phyloP scores from a whole-genome alignment of 2,329 filamentous ascomycete species.

The Neocatenulostroma microsporum region DNA sequence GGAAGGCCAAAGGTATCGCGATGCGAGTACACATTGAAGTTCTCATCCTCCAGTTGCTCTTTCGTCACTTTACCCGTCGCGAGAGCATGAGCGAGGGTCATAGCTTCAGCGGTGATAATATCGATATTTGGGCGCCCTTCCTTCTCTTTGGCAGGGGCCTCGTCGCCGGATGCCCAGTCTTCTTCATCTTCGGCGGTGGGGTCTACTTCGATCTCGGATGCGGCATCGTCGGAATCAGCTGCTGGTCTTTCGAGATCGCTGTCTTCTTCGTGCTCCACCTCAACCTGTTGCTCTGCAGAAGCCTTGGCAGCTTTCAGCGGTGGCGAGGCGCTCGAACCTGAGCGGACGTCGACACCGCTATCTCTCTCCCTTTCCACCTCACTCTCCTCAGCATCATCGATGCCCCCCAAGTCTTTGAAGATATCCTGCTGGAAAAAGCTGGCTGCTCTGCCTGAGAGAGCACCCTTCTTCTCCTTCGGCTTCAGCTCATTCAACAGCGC shows the following conservation, averaged over 20 bases:
- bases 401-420: conserved; percentile 66
- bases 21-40: conserved; percentile 87
- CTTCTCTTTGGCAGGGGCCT: conserved; percentile 44
- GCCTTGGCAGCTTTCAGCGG: conserved; percentile 17
- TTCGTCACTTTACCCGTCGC: conserved; percentile 76
- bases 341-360: conserved; percentile 33
- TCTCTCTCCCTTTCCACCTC: conserved; percentile 39
- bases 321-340: conserved; percentile 18
- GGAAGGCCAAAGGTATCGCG: conserved; percentile 86
- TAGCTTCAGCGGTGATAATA: conserved; percentile 98
- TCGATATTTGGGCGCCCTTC: conserved; percentile 70
- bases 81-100: conserved; percentile 90
- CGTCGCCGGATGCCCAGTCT: conserved; percentile 55
- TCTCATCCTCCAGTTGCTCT: conserved; percentile 76
- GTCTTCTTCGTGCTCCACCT: conserved; percentile 15
- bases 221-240: conserved; percentile 27
- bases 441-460: conserved; percentile 74
- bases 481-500: conserved; percentile 55
- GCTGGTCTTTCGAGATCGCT: conserved; percentile 20
- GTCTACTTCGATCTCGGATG: conserved; percentile 18
- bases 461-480: conserved; percentile 36
- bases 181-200: conserved; percentile 33
- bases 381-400: conserved; percentile 35
- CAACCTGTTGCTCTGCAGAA: conserved; percentile 5
- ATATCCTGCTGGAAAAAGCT: conserved; percentile 94